Conservation (phyloP, 192 early-diverging fungal genomes). For the Allomyces macrogynus region DNA sequence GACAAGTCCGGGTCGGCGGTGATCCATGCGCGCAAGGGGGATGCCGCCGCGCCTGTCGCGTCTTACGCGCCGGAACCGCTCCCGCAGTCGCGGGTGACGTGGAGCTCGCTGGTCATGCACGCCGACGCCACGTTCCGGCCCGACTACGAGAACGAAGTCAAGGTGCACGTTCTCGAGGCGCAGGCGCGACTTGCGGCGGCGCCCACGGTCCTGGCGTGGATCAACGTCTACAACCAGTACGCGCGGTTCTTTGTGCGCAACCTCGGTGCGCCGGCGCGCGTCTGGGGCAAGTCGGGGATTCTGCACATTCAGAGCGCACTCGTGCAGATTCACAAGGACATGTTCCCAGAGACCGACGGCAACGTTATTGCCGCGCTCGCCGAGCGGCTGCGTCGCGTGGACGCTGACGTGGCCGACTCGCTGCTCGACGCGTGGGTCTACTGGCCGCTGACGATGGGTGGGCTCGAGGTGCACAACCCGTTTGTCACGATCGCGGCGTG, state of each 20-base stretch:
- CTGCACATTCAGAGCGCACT: conserved; percentile 1
- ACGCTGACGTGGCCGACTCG: not conserved
- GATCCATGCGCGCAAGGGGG: not conserved
- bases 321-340: conserved; percentile 2
- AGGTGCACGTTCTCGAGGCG: conserved; percentile 3
- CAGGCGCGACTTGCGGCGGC: not conserved
- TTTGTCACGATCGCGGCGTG: conserved; percentile 2
- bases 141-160: not conserved
- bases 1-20: conserved; percentile 8
- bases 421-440: conserved; percentile 6
- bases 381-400: not conserved
- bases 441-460: conserved; percentile 5
- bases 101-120: conserved; percentile 4
- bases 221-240: conserved; percentile 7
- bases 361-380: conserved; percentile 2
- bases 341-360: conserved; percentile 3
- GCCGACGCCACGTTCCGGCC: conserved; percentile 2
- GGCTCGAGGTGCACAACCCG: conserved; percentile 5
- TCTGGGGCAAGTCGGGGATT: conserved; percentile 2
- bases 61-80: conserved; percentile 2
- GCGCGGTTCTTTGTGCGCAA: conserved; percentile 4
- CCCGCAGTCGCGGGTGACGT: conserved; percentile 3
- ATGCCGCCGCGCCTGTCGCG: not conserved
- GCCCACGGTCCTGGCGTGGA: conserved; percentile 5
- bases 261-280: conserved; percentile 3